phyloP scores from a whole-genome alignment of 768 basidiomycete species.

The Stropharia rugosoannulata region DNA sequence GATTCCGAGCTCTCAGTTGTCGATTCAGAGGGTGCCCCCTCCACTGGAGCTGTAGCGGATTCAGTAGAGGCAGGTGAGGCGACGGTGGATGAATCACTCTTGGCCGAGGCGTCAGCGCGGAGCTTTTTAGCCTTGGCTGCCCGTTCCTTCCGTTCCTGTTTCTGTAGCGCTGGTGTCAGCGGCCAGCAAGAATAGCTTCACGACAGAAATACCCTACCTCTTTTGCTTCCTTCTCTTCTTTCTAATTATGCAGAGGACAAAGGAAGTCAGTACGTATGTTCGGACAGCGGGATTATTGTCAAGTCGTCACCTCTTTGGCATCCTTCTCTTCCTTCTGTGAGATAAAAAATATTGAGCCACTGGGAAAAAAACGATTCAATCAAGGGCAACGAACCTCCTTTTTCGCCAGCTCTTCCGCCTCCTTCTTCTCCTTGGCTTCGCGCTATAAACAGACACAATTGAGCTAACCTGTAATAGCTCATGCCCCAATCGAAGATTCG shows the following conservation, averaged over 20 bases:
- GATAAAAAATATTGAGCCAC: conserved; percentile 3
- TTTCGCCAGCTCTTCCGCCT: conserved; percentile 63
- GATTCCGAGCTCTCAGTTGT: conserved; percentile 51
- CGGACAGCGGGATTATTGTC: background rate
- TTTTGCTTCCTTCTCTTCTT: conserved; percentile 54
- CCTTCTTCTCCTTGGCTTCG: conserved; percentile 79
- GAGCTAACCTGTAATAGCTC: conserved; percentile 10
- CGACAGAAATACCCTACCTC: conserved; percentile 41
- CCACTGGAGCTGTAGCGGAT: conserved; percentile 29
- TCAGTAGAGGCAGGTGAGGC: conserved; percentile 33
- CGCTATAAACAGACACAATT: conserved; percentile 43
- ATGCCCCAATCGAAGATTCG: conserved; percentile 8
- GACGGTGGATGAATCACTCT: conserved; percentile 38
- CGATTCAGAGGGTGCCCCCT: conserved; percentile 22
- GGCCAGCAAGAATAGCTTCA: background rate
- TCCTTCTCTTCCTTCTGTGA: conserved; percentile 47
- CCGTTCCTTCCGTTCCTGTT: conserved; percentile 47
- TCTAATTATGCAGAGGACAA: conserved; percentile 22
- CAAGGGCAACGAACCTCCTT: conserved; percentile 42
- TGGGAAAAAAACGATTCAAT: background rate
- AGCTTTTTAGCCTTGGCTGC: conserved; percentile 29
- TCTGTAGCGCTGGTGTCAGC: conserved; percentile 32
- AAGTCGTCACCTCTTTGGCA: conserved; percentile 46
- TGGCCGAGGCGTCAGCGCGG: conserved; percentile 47
- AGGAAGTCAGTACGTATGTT: conserved; percentile 17